Evolutionary conservation across 2,329 filamentous ascomycete species (phyloP), one percentile per base, ranked within the genome.

Genomic region (Sphaceloma murrayae): DNA sequence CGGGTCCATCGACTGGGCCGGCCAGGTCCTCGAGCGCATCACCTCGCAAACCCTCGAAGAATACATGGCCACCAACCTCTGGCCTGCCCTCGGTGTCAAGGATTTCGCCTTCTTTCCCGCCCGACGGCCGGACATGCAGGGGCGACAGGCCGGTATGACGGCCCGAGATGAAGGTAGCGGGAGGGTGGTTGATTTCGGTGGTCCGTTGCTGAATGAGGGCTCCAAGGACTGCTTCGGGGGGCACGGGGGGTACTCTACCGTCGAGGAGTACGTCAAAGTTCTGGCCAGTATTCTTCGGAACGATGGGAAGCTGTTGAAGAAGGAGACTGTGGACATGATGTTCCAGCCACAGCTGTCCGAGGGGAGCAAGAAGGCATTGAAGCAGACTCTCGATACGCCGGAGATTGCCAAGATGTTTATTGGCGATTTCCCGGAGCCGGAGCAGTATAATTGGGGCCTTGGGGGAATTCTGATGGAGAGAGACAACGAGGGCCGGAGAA

Each of bases 1-100:
- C 0, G 51, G 63, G 1, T 62, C 66, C 1, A 53, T 70, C 1
- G 74, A 77, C 57, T 77, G 71, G 72, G 68, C 66, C 0, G 73
- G 74, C 2, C 61, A 64, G 0, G 58, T 75, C 1, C 61, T 77
- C 1, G 72, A 75, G 51, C 58, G 64, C 0, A 52, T 70, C 0
- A 70, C 69, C 0, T 64, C 65, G 0, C 43, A 52, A 6, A 63
- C 61, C 0, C 56, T 77, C 2, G 60, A 67, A 2, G 62, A 67
- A 2, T 65, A 62, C 36, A 62, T 75, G 51, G 57, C 66, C 8
- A 50, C 65, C 43, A 59, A 67, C 34, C 66, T 75, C 13, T 70
- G 63, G 49, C 55, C 54, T 0, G 69, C 68, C 1, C 58, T 76
- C 1, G 63, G 62, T 9, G 63, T 72, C 31, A 53, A 47, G 3